Evolutionary conservation across 2,329 filamentous ascomycete species (phyloP), one percentile per base, ranked within the genome.

Genomic region (Fusarium subglutinans): DNA sequence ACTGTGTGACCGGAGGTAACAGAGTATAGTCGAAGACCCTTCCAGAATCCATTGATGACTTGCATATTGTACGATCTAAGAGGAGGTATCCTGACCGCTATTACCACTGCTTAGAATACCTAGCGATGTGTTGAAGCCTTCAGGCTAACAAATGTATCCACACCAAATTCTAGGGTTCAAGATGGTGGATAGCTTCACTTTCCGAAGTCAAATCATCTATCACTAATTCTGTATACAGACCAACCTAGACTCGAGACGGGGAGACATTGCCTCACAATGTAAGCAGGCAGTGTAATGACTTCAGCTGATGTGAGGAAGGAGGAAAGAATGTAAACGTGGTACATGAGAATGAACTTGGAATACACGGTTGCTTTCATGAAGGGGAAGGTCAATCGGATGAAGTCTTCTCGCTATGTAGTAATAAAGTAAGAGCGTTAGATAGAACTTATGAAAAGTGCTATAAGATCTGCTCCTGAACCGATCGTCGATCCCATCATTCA

Each of bases 331-430:
- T 5, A 24, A 51, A 24, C 11, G 48, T 51, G 30, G 35, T 35
- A 51, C 48, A 2, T 51, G 30, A 17, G 20, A 0, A 12, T 30
- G 4, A 17, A 6, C 26, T 7, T 30, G 5, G 14, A 48, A 30
- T n/a, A n/a, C 2, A 13, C 6, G 3, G 14, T 13, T 6, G 0
- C 7, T n/a, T 8, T 9, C 5, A 17, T 4, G 4, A 17, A 17
- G 14, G 20, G 0, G 22, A 11, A 2, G 10, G 26, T 17, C 26
- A 48, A n/a, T 12, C 2, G 12, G 5, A 6, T 9, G 4, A 9
- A 1, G 0, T 4, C 4, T 30, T 22, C 5, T 2, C 20, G 9
- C 20, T 12, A 1, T n/a, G 3, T 8, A 9, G 20, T 3, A 20
- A 48, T 12, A 0, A 4, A 20, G 3, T 3, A 0, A 3, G 6